phyloP scores from a whole-genome alignment of 768 basidiomycete species.

The Infundibulicybe gibba region DNA sequence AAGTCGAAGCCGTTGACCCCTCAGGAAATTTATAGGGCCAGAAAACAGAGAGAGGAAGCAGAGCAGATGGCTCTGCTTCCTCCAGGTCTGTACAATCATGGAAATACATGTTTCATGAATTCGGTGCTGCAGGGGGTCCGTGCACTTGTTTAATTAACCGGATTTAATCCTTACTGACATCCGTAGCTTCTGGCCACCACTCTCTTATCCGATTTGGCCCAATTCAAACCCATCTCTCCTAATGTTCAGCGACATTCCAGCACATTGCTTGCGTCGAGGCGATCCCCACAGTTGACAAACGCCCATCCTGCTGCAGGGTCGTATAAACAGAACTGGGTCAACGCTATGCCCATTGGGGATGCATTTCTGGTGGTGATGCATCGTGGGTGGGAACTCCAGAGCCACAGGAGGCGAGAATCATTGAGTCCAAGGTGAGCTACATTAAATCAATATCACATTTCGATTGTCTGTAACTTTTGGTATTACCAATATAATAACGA shows the following conservation, averaged over 20 bases:
- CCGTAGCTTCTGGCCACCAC: slow-evolving; percentile 64
- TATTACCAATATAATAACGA: neutral
- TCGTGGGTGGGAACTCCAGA: slow-evolving; percentile 65
- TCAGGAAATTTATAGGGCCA: slow-evolving; percentile 59
- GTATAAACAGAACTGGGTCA: slow-evolving; percentile 49
- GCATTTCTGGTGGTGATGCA: slow-evolving; percentile 60
- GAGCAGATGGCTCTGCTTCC: slow-evolving; percentile 61
- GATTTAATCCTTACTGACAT: slow-evolving; percentile 1
- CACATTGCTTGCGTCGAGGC: slow-evolving; percentile 37
- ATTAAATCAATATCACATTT: neutral
- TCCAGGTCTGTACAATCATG: slow-evolving; percentile 75
- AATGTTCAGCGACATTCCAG: slow-evolving; percentile 34
- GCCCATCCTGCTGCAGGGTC: slow-evolving; percentile 52
- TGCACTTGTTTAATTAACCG: slow-evolving; percentile 20
- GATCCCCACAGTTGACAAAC: slow-evolving; percentile 70
- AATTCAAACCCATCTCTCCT: slow-evolving; percentile 47
- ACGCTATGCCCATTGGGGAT: slow-evolving; percentile 70
- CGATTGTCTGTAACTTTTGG: neutral
- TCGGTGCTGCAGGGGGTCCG: slow-evolving; percentile 86
- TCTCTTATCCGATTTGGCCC: slow-evolving; percentile 53
- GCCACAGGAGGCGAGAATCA: slow-evolving; percentile 41
- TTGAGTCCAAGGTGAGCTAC: slow-evolving; percentile 63
- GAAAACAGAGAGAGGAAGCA: slow-evolving; percentile 58
- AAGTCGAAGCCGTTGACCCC: slow-evolving; percentile 55
- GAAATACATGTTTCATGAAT: slow-evolving; percentile 98